phyloP scores from a whole-genome alignment of 2,329 filamentous ascomycete species.

The Sphaceloma murrayae region DNA sequence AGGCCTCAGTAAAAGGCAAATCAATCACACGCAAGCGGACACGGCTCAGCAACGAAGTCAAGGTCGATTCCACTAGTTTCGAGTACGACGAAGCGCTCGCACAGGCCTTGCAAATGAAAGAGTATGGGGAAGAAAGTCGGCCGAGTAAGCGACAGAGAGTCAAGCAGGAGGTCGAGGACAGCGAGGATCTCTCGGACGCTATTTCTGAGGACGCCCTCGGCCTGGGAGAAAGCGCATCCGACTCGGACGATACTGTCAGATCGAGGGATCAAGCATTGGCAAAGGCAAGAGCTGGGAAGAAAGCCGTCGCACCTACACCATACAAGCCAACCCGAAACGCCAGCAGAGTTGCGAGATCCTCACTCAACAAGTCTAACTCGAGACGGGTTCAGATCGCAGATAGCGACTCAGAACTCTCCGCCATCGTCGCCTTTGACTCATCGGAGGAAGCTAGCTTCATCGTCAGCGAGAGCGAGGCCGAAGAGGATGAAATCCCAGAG shows the following conservation, averaged over 20 bases:
- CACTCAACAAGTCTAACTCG: constrained; percentile 27
- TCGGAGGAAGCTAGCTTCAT: constrained; percentile 33
- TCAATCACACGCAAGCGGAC: constrained; percentile 26
- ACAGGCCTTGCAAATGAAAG: constrained; percentile 29
- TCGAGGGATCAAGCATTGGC: background rate
- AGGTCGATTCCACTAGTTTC: constrained; percentile 23
- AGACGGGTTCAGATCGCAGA: constrained; percentile 25
- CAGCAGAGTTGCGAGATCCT: constrained; percentile 12
- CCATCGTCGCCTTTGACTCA: constrained; percentile 22
- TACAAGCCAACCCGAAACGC: constrained; percentile 21
- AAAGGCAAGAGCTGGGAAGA: constrained; percentile 19
- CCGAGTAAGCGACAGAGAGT: constrained; percentile 23
- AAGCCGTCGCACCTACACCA: background rate
- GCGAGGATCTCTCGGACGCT: background rate
- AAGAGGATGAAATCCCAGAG: constrained; percentile 22
- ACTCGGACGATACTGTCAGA: constrained; percentile 17
- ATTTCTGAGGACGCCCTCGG: constrained; percentile 19
- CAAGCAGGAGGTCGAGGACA: constrained; percentile 7
- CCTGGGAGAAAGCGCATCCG: background rate
- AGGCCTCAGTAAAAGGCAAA: constrained; percentile 32
- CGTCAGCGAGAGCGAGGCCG: constrained; percentile 29
- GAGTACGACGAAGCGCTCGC: constrained; percentile 26
- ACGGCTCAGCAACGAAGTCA: constrained; percentile 21
- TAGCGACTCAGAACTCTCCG: constrained; percentile 33
- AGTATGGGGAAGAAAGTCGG: constrained; percentile 24